These are phyloP conservation scores for Phlegmacium glaucopus DNA, from an alignment of 768 basidiomycete species.

Conservation along the genomic window DNA sequence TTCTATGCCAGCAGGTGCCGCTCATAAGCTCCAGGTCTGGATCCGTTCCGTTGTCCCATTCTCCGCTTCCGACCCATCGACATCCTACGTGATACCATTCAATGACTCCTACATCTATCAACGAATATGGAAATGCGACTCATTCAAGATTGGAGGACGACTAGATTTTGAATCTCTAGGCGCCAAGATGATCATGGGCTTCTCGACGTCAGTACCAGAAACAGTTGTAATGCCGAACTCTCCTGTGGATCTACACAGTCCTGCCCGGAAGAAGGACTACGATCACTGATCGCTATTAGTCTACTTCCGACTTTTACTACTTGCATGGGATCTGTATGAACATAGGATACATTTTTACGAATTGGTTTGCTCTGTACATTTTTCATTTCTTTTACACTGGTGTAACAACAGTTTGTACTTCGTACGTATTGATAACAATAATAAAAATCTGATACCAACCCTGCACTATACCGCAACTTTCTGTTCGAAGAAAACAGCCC, in stretches of 20 bases:
- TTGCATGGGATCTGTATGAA: background rate
- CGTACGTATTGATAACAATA: too few relatives aligned
- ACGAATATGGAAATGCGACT: slow-evolving; percentile 62
- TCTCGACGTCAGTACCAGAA: slow-evolving; percentile 35
- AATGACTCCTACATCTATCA: slow-evolving; percentile 56
- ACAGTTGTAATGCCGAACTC: slow-evolving; percentile 26
- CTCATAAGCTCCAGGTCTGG: slow-evolving; percentile 66
- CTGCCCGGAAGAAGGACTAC: slow-evolving; percentile 14
- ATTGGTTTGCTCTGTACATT: too few relatives aligned
- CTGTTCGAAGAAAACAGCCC: slow-evolving; percentile 68
- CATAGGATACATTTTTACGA: background rate
- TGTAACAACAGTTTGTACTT: too few relatives aligned
- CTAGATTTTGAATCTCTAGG: slow-evolving; percentile 54
- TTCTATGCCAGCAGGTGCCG: slow-evolving; percentile 52
- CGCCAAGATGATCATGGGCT: slow-evolving; percentile 48
- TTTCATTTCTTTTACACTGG: too few relatives aligned
- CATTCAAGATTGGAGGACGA: slow-evolving; percentile 55
- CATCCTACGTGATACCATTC: slow-evolving; percentile 33
- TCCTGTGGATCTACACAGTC: slow-evolving; percentile 10
- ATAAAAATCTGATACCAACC: background rate
- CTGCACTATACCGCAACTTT: slow-evolving; percentile 44
- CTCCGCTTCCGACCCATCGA: slow-evolving; percentile 24
- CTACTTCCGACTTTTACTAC: background rate
- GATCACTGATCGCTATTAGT: slow-evolving; percentile 10
- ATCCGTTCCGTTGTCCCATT: slow-evolving; percentile 43